Conservation (phyloP, 1,284 basidiomycete species). For the Wolfiporia cocos region DNA sequence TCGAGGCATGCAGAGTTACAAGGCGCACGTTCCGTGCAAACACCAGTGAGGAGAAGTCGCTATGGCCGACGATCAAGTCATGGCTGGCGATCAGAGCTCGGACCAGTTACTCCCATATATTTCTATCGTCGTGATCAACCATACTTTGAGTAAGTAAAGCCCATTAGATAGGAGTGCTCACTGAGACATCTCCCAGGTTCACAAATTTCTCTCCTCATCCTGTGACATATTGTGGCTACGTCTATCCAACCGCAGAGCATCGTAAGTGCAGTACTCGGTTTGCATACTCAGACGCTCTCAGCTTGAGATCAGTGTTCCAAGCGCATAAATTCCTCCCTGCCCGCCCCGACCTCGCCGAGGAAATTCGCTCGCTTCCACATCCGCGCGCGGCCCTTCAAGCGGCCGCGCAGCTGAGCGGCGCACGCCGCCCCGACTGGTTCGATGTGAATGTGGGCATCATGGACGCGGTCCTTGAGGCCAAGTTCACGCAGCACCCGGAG, state of each 20-base stretch:
- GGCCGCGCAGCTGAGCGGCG: slow-evolving; percentile 9
- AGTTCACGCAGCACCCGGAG: slow-evolving; percentile 23
- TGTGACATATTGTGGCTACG: slow-evolving; percentile 12
- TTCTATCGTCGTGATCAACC: slow-evolving; percentile 20
- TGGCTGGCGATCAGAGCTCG: too few species aligned
- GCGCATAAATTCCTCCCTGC: slow-evolving; percentile 17
- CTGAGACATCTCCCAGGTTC: slow-evolving; percentile 12
- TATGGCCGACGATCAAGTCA: too few species aligned
- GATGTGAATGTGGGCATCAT: slow-evolving; percentile 20
- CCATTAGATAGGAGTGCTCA: not conserved
- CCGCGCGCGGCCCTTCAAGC: slow-evolving; percentile 15
- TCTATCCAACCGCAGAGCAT: slow-evolving; percentile 25
- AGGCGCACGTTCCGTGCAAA: too few species aligned
- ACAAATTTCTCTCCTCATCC: slow-evolving; percentile 24
- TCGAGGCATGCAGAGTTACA: too few species aligned
- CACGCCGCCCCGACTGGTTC: slow-evolving; percentile 19
- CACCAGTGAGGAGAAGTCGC: too few species aligned
- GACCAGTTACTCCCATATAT: slow-evolving; percentile 7
- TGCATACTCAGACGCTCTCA: too few species aligned
- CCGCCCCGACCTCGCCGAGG: slow-evolving; percentile 14
- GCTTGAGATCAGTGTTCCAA: slow-evolving; percentile 13
- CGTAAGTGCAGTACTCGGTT: slow-evolving; percentile 9
- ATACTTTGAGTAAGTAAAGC: slow-evolving; percentile 12
- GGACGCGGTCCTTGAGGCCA: slow-evolving; percentile 20
- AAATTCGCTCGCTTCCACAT: slow-evolving; percentile 14